A percentile compares a stretch with the other conserved stretches of the same genome.
phyloP scores from a whole-genome alignment of 495 filamentous ascomycete genomes.

The Articulospora tetracladia region DNA sequence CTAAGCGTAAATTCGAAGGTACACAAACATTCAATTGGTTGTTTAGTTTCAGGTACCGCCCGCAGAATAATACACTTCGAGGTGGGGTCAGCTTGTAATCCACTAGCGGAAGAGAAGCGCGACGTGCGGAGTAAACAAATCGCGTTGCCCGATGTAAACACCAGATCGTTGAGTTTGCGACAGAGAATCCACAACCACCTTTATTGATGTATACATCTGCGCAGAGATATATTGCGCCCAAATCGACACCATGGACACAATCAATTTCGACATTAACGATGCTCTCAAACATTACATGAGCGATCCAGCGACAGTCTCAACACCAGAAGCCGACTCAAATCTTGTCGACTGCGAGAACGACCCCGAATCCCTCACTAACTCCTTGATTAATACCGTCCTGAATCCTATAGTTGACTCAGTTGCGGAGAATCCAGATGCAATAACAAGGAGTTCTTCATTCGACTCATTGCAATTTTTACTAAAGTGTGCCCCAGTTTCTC shows the following conservation, averaged over 20 bases:
- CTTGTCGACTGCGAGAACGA: slow-evolving; percentile 90
- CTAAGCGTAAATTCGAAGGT: not conserved
- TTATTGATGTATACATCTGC: slow-evolving; percentile 15
- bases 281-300: slow-evolving; percentile 93
- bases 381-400: slow-evolving; percentile 75
- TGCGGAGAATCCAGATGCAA: slow-evolving; percentile 84
- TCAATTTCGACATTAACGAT: slow-evolving; percentile 92
- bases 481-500: slow-evolving; percentile 81
- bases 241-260: slow-evolving; percentile 57
- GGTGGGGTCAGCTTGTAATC: slow-evolving; percentile 5
- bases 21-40: slow-evolving; percentile 20
- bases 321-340: slow-evolving; percentile 79
- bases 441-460: slow-evolving; percentile 71
- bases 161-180: slow-evolving; percentile 16
- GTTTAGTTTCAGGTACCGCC: slow-evolving; percentile 15
- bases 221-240: slow-evolving; percentile 23
- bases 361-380: slow-evolving; percentile 74
- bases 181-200: slow-evolving; percentile 12
- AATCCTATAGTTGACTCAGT: slow-evolving; percentile 94
- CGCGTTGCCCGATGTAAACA: slow-evolving; percentile 20
- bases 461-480: slow-evolving; percentile 93
- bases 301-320: slow-evolving; percentile 78
- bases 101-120: slow-evolving; percentile 4
- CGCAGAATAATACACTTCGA: not conserved
- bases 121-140: slow-evolving; percentile 14